These are phyloP conservation scores for Hortaea werneckii DNA, from an alignment of 2,329 filamentous ascomycete genomes.

Conservation along the genomic window DNA sequence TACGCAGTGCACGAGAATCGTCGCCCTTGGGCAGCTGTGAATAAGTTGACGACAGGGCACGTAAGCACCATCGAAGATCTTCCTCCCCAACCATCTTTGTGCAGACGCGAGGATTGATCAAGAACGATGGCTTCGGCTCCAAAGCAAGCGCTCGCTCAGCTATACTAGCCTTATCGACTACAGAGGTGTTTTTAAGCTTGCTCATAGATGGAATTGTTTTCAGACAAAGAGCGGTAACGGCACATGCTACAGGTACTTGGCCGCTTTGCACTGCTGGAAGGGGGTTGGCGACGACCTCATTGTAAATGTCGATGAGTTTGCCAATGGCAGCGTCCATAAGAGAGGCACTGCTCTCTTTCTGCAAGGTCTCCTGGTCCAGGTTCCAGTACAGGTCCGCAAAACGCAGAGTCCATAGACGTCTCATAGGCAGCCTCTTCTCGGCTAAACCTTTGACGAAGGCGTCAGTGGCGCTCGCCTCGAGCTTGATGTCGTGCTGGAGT, in stretches of 20 bases:
- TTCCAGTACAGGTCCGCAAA: conserved; percentile 61
- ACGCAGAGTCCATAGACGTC: conserved; percentile 70
- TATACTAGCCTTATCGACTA: conserved; percentile 54
- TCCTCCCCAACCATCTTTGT: conserved; percentile 64
- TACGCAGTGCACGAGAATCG: conserved; percentile 11
- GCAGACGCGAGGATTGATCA: conserved; percentile 77
- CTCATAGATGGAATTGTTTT: conserved; percentile 42
- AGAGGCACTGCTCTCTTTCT: conserved; percentile 35
- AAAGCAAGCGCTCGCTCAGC: conserved; percentile 55
- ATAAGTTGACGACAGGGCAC: conserved; percentile 56
- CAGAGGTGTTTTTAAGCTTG: conserved; percentile 45
- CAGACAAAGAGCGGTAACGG: conserved; percentile 55
- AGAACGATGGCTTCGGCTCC: conserved; percentile 76
- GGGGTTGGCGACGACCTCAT: conserved; percentile 69
- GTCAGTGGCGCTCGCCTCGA: conserved; percentile 59
- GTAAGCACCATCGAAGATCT: conserved; percentile 67
- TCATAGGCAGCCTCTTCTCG: conserved; percentile 72
- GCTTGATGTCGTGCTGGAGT: conserved; percentile 48
- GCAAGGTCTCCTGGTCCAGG: conserved; percentile 38
- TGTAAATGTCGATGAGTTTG: conserved; percentile 60
- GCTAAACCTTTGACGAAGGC: conserved; percentile 68
- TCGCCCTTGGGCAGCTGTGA: conserved; percentile 43
- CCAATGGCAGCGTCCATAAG: conserved; percentile 42
- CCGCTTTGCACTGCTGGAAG: conserved; percentile 71
- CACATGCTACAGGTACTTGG: conserved; percentile 67